Evolutionary conservation across 2,329 filamentous ascomycete genomes (phyloP), one percentile per base, ranked within the genome.

Genomic region (Colletotrichum sp.): DNA sequence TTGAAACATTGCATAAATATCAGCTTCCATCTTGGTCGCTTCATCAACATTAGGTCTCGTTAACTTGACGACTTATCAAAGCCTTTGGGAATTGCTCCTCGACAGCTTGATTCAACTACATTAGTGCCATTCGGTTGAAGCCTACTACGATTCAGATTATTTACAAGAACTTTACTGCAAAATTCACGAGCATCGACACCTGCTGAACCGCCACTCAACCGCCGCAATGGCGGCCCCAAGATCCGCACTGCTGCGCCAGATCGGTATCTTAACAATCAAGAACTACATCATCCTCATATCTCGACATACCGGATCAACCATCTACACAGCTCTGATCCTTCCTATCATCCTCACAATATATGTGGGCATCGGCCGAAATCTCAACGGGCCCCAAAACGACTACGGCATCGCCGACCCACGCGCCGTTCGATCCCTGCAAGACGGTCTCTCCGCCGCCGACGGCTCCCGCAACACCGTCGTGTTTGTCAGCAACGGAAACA

Each of bases 331-430:
- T 4, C 88, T 94, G 55, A 32, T 93, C 18, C 85, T 93, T 1
- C 92, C 92, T 2, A 83, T 93, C 26, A 80, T 90, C 36, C 84
- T 94, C 62, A 88, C 90, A 52, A 83, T 89, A 21, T 92, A 93
- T 78, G 87, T 94, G 71, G 90, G 87, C 65, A 96, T 94, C 82
- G 93, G 95, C 12, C 93, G 94, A 78, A 96, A 96, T 81, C 91
- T 98, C 77, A 96, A 98, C 80, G 90, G 96, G 5, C 93, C 95
- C 1, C 93, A 94, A 3, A 93, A 94, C 1, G 86, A 89, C 4
- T 98, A 90, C 80, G 96, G 96, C 58, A 92, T 98, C 78, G 94
- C 93, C 59, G 82, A 87, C 0, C 83, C 91, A 0, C 86, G 84
- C 7, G 88, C 92, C 0, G 84, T 98, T 73, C 90, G 92, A 73